A percentile compares a stretch with the other conserved stretches of the same genome.
Evolutionary conservation across 306 rosid species (phyloP).

Genomic region (Neltuma alba): DNA sequence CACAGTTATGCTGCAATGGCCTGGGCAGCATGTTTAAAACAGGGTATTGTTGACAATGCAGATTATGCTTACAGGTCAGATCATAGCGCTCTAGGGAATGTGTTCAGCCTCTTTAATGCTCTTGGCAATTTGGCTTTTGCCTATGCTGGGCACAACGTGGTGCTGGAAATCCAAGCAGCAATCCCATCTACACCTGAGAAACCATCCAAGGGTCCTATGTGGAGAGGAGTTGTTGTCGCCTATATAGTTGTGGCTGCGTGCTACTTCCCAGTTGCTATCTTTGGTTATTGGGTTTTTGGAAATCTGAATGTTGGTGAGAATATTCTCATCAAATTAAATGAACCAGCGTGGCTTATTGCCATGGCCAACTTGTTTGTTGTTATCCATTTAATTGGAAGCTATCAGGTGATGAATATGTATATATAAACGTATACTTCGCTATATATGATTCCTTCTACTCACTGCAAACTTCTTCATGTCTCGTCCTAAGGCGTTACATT

Average conservation of each 20-base stretch:
- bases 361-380: constrained; percentile 87
- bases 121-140: constrained; percentile 87
- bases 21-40: constrained; percentile 61
- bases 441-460: background rate
- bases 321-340: constrained; percentile 62
- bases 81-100: constrained; percentile 49
- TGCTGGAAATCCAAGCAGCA: constrained; percentile 92
- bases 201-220: constrained; percentile 92
- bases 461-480: background rate
- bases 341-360: constrained; percentile 81
- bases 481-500: background rate
- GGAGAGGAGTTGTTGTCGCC: constrained; percentile 86
- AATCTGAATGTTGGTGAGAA: constrained; percentile 40
- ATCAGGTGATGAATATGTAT: constrained; percentile 56
- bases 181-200: constrained; percentile 86
- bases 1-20: constrained; percentile 88
- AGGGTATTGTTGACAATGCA: constrained; percentile 64
- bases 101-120: constrained; percentile 64
- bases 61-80: constrained; percentile 51
- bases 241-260: constrained; percentile 83
- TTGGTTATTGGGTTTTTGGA: constrained; percentile 78
- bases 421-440: background rate
- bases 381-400: constrained; percentile 88
- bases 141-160: constrained; percentile 97
- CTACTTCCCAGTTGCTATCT: constrained; percentile 86